Conservation (phyloP, 108 stramenopile genomes). For the Phaeodactylum tricornutum region DNA sequence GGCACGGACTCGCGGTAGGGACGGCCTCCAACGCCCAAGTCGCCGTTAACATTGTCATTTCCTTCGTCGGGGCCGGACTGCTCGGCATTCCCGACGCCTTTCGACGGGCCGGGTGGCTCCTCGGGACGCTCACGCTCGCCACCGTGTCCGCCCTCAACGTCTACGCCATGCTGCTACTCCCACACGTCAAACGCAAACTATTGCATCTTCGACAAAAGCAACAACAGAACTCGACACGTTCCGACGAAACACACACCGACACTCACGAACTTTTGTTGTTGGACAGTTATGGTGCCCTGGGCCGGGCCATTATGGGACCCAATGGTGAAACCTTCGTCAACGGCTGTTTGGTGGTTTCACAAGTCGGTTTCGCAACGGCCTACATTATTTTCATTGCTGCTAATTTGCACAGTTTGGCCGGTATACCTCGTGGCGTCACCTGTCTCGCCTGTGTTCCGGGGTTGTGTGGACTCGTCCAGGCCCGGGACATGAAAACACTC, state of each 20-base stretch:
- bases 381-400: conserved; percentile 77
- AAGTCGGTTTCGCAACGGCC: conserved; percentile 73
- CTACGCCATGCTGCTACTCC: conserved; percentile 66
- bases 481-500: conserved; percentile 43
- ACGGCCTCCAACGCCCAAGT: conserved; percentile 36
- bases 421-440: conserved; percentile 22
- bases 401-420: conserved; percentile 42
- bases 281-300: conserved; percentile 51
- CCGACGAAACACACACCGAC: neutral
- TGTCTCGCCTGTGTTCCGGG: conserved; percentile 53
- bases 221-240: too few species aligned
- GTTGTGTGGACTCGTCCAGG: conserved; percentile 44
- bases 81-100: conserved; percentile 70
- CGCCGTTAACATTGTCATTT: conserved; percentile 61
- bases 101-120: conserved; percentile 51
- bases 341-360: conserved; percentile 54
- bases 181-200: conserved; percentile 21
- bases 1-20: conserved; percentile 14
- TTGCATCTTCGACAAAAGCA: neutral
- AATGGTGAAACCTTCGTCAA: conserved; percentile 52
- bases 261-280: conserved; percentile 6
- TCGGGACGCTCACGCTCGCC: conserved; percentile 33
- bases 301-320: conserved; percentile 35
- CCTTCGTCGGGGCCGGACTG: conserved; percentile 75
- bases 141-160: conserved; percentile 45